Evolutionary conservation across 2,329 filamentous ascomycete species (phyloP), one percentile per base, ranked within the genome.

Genomic region (Zasmidium citrigriseum): DNA sequence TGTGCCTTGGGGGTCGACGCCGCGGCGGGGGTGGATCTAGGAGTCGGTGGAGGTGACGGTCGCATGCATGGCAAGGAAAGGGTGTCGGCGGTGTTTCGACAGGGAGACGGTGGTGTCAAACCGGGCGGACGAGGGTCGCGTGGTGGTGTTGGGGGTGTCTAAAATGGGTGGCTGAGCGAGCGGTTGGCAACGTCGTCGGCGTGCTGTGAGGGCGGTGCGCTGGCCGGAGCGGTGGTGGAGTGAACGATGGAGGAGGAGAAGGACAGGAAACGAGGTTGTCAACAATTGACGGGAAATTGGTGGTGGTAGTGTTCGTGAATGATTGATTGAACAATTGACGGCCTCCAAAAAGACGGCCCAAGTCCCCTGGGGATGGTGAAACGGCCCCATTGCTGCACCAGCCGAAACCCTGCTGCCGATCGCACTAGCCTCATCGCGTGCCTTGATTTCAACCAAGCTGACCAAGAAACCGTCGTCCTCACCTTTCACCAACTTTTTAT

Each of bases 41-140:
- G 21, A n/a, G 49, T 48, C 38, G 20, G 2, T 3, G 16, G 41
- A 41, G n/a, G 25, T 38, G 18, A 20, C 12, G 44, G 49, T 53
- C 18, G 24, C 20, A 16, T 41, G 44, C 55, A 57, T 57, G 55
- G 55, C 55, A 51, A 18, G 49, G 44, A 49, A 52, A n/a, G 54
- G 41, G 18, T 48, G 27, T 45, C 47, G 14, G 34, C 14, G 14
- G 34, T 41, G 34, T 41, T 41, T 41, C 34, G 34, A 41, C 34
- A 11, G 34, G 34, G 34, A 11, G 34, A 7, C 18, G 34, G 34
- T 4, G 18, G 34, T 41, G 34, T 41, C 34, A 41, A 41, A 41
- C 34, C 7, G 34, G 34, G 12, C 18, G 14, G 16, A 41, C 34
- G 34, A 41, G 34, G 34, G 34, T 41, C 34, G 34, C 34, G 34